phyloP scores from a whole-genome alignment of 1,284 basidiomycete genomes.

The Pterula multifida region DNA sequence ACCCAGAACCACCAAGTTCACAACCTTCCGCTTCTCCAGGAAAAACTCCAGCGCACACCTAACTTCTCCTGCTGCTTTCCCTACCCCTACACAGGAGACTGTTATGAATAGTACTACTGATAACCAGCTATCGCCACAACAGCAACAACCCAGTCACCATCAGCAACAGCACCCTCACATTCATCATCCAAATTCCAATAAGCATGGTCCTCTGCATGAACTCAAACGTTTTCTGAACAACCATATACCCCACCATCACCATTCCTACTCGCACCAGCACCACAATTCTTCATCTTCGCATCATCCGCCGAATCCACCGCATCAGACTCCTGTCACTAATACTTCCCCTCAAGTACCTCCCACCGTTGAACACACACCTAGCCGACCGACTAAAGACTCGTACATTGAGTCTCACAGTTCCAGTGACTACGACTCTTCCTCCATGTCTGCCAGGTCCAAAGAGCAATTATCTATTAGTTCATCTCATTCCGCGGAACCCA shows the following conservation, averaged over 20 bases:
- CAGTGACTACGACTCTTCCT: not conserved
- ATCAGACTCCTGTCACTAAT: conserved; percentile 3
- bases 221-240: conserved; percentile 87
- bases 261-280: conserved; percentile 7
- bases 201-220: conserved; percentile 72
- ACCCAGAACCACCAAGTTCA: not conserved
- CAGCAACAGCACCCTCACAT: not conserved
- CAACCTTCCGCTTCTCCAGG: conserved; percentile 14
- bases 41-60: conserved; percentile 7
- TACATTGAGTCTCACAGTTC: not conserved
- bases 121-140: not conserved
- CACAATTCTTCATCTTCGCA: conserved; percentile 8
- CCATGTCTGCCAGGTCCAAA: not conserved
- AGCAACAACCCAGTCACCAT: not conserved
- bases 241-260: conserved; percentile 55
- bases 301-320: conserved; percentile 10
- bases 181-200: conserved; percentile 22
- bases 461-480: not conserved
- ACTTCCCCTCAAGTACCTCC: conserved; percentile 4
- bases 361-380: conserved; percentile 10
- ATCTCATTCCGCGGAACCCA: conserved; percentile 3
- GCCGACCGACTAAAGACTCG: not conserved
- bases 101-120: not conserved
- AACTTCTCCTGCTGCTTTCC: conserved; percentile 5
- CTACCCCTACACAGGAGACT: conserved; percentile 4